These are phyloP conservation scores for Bisporella sp. DNA, from an alignment of 2,329 filamentous ascomycete species.

Conservation along the genomic window DNA sequence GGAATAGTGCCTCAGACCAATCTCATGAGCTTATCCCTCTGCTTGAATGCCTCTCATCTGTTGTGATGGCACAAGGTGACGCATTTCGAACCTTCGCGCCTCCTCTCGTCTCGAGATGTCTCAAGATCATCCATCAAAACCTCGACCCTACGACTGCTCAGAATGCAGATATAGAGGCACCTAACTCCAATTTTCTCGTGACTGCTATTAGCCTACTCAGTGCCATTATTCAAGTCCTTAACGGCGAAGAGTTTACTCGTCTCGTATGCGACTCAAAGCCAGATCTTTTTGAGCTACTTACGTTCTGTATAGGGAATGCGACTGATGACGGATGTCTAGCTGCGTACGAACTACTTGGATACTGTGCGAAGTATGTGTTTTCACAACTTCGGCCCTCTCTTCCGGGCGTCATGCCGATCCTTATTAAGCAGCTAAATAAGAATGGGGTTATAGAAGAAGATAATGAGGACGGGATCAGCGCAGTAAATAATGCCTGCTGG, in stretches of 20 bases:
- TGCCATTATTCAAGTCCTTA: slow-evolving; percentile 85
- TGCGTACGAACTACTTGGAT: slow-evolving; percentile 87
- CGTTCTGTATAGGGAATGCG: slow-evolving; percentile 85
- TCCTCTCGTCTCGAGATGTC: slow-evolving; percentile 81
- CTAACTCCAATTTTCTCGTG: slow-evolving; percentile 95
- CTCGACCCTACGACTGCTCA: slow-evolving; percentile 64
- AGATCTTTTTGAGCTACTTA: slow-evolving; percentile 82
- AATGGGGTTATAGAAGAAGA: slow-evolving; percentile 71
- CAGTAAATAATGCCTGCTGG: slow-evolving; percentile 98
- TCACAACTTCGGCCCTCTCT: slow-evolving; percentile 70
- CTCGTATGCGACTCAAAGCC: slow-evolving; percentile 71
- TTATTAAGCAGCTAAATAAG: slow-evolving; percentile 84
- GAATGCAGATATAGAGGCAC: slow-evolving; percentile 64
- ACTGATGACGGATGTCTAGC: slow-evolving; percentile 94
- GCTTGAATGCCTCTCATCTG: slow-evolving; percentile 93
- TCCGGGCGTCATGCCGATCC: slow-evolving; percentile 65
- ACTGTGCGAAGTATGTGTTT: slow-evolving; percentile 91
- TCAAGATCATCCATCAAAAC: slow-evolving; percentile 86
- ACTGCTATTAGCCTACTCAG: slow-evolving; percentile 92
- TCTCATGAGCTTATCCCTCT: slow-evolving; percentile 91
- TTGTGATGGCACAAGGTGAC: slow-evolving; percentile 77
- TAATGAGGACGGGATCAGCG: slow-evolving; percentile 78
- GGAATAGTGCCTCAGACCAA: slow-evolving; percentile 79
- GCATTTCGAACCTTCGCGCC: slow-evolving; percentile 78
- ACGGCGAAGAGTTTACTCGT: slow-evolving; percentile 63